Base-by-base conservation (phyloP, 768 basidiomycete species). In the Tremella fuciformis region DNA sequence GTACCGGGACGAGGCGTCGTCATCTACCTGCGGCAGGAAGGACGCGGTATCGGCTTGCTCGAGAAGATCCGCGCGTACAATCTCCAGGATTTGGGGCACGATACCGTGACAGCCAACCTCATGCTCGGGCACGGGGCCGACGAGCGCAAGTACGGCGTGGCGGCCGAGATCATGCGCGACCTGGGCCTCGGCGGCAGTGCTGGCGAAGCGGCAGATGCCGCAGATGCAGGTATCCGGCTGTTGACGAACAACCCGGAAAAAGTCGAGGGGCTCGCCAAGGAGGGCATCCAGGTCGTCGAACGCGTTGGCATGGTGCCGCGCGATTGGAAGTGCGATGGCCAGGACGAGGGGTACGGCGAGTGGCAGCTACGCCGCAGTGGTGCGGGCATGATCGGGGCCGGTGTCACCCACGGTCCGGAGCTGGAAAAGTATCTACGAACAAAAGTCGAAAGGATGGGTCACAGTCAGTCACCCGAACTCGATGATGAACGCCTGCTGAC, bases 171-270 rank as follows among this genome's bases (percentile, higher is more conserved):
- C 63, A 76, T 98, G 62, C 83, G 85, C 3, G 96, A 99, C 77
- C 80, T 98, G 1, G 88, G 87, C 7, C 78, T 98, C 13, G 88
- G 84, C 7, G 79, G 77, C 21, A 34, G 29, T 11, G 11, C 29
- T 4, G 29, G 11, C 82, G 83, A 16, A 4, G 29, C 29, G 3
- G 57, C 48, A 18, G 39, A 54, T 25, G 29, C 29, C 29, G 29
- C 29, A 11, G 51, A 62, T 18, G 62, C 64, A 26, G 84, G 84
- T 46, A 83, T 93, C 53, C 80, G 88, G 56, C 79, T 97, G 64
- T 79, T 99, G 77, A 99, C 96, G 58, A 99, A 99, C 78, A 99
- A 99, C 77, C 96, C 96, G 9, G 93, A 93, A 78, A 99, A 99
- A 79, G 87, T 99, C 41, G 82, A 84, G 62, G 91, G 92, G 46